These are phyloP conservation scores for Mortierella sp. DNA, from an alignment of 371 early-diverging fungal species.

Conservation along the genomic window DNA sequence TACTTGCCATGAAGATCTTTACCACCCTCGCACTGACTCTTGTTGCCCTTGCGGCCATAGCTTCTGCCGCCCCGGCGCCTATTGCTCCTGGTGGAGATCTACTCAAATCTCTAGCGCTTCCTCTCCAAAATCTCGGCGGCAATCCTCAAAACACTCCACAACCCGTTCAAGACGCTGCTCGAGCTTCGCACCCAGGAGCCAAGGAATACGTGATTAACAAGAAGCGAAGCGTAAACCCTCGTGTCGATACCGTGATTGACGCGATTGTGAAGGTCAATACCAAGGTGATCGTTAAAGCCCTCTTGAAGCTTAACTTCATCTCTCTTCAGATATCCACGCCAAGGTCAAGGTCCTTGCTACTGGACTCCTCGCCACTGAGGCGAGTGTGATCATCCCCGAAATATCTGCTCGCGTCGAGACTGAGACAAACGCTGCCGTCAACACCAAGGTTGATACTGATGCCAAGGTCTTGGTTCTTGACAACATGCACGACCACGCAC, in stretches of 20 bases:
- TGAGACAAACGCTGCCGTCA: conserved; percentile 10
- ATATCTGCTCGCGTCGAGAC: conserved; percentile 16
- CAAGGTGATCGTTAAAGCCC: conserved; percentile 19
- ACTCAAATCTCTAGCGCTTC: no score
- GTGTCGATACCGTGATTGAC: conserved; percentile 11
- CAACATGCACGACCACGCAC: conserved; percentile 12
- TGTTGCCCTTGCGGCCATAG: no score
- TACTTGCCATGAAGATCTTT: no score
- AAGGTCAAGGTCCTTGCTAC: conserved; percentile 17
- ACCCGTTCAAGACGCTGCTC: no score
- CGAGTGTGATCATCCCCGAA: conserved; percentile 15
- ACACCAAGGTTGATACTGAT: conserved; percentile 25
- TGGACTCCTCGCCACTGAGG: conserved; percentile 3
- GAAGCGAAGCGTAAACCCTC: neutral
- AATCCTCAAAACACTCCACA: no score
- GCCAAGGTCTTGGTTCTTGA: conserved; percentile 17
- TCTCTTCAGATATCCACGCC: conserved; percentile 30
- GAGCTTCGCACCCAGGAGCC: neutral
- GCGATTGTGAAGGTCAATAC: conserved; percentile 13
- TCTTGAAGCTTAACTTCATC: conserved; percentile 19
- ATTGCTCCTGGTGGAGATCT: no score
- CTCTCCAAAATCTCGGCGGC: no score
- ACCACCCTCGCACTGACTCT: no score
- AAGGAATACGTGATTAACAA: neutral
- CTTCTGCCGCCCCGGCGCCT: no score